Base-by-base conservation (phyloP, 1,139 yeast genomes). In the Taphrina populina region DNA sequence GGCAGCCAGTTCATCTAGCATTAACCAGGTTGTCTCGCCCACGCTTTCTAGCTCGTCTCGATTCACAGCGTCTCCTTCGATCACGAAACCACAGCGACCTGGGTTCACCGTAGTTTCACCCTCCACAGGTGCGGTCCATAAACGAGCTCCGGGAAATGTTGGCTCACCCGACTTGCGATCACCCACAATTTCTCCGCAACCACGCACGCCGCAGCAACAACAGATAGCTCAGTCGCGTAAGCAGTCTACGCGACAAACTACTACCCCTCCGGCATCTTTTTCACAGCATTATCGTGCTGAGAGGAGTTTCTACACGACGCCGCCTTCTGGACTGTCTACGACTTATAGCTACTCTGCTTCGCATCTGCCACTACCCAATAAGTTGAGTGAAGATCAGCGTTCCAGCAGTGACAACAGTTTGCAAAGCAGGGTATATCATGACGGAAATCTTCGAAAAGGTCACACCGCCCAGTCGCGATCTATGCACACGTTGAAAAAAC, bases 181-280 rank as follows among this genome's bases (percentile, higher is more conserved):
- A 2, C 43, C 43, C 5, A 8, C 5, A 8, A 21, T 15, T 29
- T 8, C 8, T 1, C 21, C 11, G 10, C 43, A 29, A 11, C 43
- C 43, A 21, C 43, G 24, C 23, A 37, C 43, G 8, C 43, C 43
- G 1, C 43, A 34, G n/a, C 39, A 21, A 4, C 43, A 37, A 17
- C 43, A 37, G 13, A 27, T 23, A 19, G 24, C 21, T 15, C 34
- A 26, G 20, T 7, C 32, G 24, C 33, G 40, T 23, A 33, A 45
- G 33, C 40, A 23, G 5, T 23, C 8, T 7, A 5, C 40, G 29
- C 44, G 54, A 13, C 54, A 49, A 23, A 37, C 30, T 15, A 49
- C 54, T 8, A 39, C 54, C 13, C 54, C 54, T 15, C 54, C 54
- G 10, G 54, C 54, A 1, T 39, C 54, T n/a, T 26, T 49, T 24